Evolutionary conservation across 1,284 basidiomycete genomes (phyloP).

Genomic region (Thelephora terrestris): DNA sequence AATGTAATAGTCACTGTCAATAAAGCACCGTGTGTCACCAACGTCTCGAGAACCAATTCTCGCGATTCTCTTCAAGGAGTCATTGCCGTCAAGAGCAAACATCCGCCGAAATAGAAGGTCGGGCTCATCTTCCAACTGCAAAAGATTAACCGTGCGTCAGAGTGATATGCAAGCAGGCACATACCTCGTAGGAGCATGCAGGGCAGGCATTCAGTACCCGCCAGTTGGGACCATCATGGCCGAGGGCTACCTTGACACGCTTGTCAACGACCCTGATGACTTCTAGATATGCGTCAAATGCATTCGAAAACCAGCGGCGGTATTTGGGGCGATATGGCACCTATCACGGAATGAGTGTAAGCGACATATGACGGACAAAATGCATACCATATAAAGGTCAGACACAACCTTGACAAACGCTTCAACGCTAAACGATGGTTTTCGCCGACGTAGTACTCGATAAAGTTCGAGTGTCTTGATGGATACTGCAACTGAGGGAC

Average conservation of each 20-base stretch:
- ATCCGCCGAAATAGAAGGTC: constrained; percentile 13
- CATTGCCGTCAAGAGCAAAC: constrained; percentile 25
- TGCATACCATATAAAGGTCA: constrained; percentile 22
- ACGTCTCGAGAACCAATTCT: constrained; percentile 2
- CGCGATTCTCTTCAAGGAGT: constrained; percentile 22
- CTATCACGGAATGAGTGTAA: not conserved
- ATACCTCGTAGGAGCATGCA: constrained; percentile 20
- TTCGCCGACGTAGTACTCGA: too few relatives aligned
- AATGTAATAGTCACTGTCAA: constrained; percentile 16
- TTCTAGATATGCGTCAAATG: constrained; percentile 23
- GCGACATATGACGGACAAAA: too few relatives aligned
- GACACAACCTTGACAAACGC: constrained; percentile 24
- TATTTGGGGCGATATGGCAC: constrained; percentile 7
- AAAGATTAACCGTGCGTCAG: not conserved
- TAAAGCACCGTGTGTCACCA: constrained; percentile 12
- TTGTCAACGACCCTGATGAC: constrained; percentile 11
- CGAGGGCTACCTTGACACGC: constrained; percentile 13
- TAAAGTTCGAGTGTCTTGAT: constrained; percentile 23
- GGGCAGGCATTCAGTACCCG: constrained; percentile 21
- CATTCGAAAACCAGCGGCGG: constrained; percentile 13
- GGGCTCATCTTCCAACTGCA: constrained; percentile 17
- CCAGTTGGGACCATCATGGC: constrained; percentile 17
- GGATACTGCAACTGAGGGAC: constrained; percentile 16
- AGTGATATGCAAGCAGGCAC: not conserved
- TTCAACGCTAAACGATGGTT: too few relatives aligned